Percentiles rank a stretch among this genome's conserved stretches.
These are phyloP conservation scores for Rhododendron mucronatum DNA, from an alignment of 148 eudicot species.

Conservation along the genomic window DNA sequence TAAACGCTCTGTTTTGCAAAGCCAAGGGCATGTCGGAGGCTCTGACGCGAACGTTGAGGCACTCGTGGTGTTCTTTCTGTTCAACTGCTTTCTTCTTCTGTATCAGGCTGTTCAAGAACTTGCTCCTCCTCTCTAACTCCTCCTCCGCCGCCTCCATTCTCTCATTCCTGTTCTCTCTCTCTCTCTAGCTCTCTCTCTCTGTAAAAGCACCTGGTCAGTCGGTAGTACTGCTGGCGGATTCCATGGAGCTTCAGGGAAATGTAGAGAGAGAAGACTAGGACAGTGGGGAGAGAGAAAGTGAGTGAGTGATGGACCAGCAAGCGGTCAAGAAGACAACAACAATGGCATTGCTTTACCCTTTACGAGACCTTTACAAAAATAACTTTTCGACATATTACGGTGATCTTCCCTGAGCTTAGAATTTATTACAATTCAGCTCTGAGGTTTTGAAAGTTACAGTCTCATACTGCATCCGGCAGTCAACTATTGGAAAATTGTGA, in stretches of 20 bases:
- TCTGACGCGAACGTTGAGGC: slow-evolving; percentile 20
- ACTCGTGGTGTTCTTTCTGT: slow-evolving; percentile 12
- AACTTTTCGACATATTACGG: not conserved
- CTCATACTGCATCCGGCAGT: not conserved
- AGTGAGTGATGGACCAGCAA: not conserved
- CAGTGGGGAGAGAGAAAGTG: not conserved
- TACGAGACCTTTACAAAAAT: not conserved
- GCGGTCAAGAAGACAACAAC: slow-evolving; percentile 4
- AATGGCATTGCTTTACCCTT: not conserved
- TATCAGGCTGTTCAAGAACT: slow-evolving; percentile 24
- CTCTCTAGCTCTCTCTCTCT: slow-evolving; percentile 6
- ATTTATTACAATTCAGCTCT: not conserved
- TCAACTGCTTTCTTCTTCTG: slow-evolving; percentile 25
- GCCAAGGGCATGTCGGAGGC: slow-evolving; percentile 27
- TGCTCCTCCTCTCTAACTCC: slow-evolving; percentile 33
- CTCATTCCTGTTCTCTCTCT: slow-evolving; percentile 13
- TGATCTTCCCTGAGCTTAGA: not conserved
- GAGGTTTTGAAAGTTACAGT: not conserved
- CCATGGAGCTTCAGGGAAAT: not conserved
- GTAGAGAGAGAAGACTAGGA: not conserved
- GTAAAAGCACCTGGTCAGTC: not conserved
- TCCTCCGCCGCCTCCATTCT: slow-evolving; percentile 26
- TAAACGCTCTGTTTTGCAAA: slow-evolving; percentile 25
- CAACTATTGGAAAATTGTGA: not conserved
- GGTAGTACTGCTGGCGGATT: not conserved